Evolutionary conservation across 495 filamentous ascomycete species (phyloP), one percentile per base, ranked within the genome.

Genomic region (Lophiostoma macrostomum): DNA sequence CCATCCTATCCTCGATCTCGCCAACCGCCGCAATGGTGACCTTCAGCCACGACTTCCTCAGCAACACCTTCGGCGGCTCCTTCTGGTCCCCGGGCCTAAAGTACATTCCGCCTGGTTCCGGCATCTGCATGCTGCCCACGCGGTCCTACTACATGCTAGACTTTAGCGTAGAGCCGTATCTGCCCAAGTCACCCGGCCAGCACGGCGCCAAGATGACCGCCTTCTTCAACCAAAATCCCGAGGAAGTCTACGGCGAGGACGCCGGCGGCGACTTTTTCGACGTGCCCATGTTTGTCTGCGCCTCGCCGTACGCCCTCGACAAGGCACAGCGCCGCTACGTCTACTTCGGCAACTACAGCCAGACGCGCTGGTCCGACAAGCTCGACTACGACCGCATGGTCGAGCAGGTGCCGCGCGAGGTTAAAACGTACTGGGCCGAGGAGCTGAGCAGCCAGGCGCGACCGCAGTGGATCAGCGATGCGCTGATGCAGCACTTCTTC

Each of bases 131-230:
- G 2, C 46, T 67, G 1, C 38, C 41, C 16, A 51, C 32, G 12
- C 44, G 57, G 5, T 31, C 50, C 27, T 70, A 67, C 64, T 70
- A 63, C 54, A 24, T 60, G 19, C 58, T 71, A n/a, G 65, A 69
- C 29, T 24, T 14, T 5, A 51, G 36, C 10, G 43, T 44, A 38
- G 67, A 71, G 36, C 66, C 67, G 10, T 71, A 58, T 49, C 50
- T 69, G 22, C 69, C 67, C 0, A 19, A 47, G 8, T 8, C 12
- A 5, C 64, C 69, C 29, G 66, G 67, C 38, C 23, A 52, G 29
- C 67, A 71, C 46, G 69, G 69, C 41, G 69, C 69, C 12, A 70
- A 70, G 37, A 39, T 71, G 11, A 64, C 64, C 12, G 50, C 66
- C 11, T 67, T 71, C 56, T 69, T 70, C 67, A 67, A 67, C 49